Evolutionary conservation across 2,329 filamentous ascomycete species (phyloP).

Genomic region (Fusarium redolens): DNA sequence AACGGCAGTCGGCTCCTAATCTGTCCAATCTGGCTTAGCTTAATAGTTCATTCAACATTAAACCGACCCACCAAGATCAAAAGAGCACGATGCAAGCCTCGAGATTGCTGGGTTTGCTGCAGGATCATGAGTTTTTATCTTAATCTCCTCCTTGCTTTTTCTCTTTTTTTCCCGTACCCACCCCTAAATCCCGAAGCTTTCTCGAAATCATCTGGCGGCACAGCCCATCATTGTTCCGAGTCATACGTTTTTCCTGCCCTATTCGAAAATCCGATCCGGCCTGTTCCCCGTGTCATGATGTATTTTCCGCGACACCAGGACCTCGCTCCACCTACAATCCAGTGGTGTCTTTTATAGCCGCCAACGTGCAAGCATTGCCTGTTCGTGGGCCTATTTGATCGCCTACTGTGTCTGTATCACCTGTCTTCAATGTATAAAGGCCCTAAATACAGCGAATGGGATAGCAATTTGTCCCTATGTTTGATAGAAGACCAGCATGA

Average conservation of each 20-base stretch:
- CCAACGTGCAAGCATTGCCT: slow-evolving; percentile 25
- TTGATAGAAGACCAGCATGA: slow-evolving; percentile 4
- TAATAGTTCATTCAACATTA: slow-evolving; percentile 11
- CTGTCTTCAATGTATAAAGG: neutral
- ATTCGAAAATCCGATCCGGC: slow-evolving; percentile 16
- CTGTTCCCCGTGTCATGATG: slow-evolving; percentile 22
- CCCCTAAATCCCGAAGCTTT: slow-evolving; percentile 4
- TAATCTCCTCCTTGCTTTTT: slow-evolving; percentile 14
- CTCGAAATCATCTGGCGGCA: slow-evolving; percentile 16
- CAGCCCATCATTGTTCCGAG: slow-evolving; percentile 31
- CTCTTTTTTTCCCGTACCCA: neutral
- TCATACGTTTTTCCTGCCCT: slow-evolving; percentile 40
- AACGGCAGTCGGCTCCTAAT: slow-evolving; percentile 25
- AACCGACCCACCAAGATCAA: slow-evolving; percentile 18
- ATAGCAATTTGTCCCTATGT: neutral
- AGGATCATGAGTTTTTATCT: slow-evolving; percentile 18
- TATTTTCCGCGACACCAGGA: slow-evolving; percentile 5
- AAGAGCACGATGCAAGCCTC: slow-evolving; percentile 2
- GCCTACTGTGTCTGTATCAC: neutral
- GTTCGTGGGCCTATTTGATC: slow-evolving; percentile 6
- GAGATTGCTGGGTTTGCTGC: slow-evolving; percentile 14
- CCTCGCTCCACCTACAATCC: slow-evolving; percentile 14
- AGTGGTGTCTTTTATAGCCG: slow-evolving; percentile 14
- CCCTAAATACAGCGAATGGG: neutral
- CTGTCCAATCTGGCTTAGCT: slow-evolving; percentile 25